Evolutionary conservation across 2,329 filamentous ascomycete genomes (phyloP).

Genomic region (Incumbomyces lentus): DNA sequence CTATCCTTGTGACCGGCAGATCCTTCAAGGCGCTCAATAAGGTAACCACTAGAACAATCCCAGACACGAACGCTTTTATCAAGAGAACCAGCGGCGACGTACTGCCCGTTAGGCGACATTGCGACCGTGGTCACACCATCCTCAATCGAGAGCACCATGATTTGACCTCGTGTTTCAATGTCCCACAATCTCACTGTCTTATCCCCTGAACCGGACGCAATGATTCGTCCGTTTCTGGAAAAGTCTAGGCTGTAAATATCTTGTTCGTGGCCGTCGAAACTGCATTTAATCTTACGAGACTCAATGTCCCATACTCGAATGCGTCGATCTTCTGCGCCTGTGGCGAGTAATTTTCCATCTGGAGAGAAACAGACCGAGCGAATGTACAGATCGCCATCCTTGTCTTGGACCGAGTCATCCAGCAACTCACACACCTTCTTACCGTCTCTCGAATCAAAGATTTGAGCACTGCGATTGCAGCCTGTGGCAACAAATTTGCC

Average conservation of each 20-base stretch:
- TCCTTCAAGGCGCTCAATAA: conserved; percentile 85
- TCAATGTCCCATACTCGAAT: conserved; percentile 96
- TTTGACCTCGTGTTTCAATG: conserved; percentile 71
- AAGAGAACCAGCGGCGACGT: conserved; percentile 85
- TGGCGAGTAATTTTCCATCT: conserved; percentile 85
- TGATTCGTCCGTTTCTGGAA: conserved; percentile 81
- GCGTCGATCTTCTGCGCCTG: conserved; percentile 93
- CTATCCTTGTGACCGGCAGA: conserved; percentile 93
- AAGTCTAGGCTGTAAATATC: conserved; percentile 98
- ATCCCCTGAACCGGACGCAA: conserved; percentile 91
- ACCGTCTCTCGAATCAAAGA: conserved; percentile 83
- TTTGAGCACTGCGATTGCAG: conserved; percentile 98
- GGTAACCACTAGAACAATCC: conserved; percentile 77
- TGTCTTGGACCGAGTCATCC: conserved; percentile 68
- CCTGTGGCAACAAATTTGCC: conserved; percentile 94
- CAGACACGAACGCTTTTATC: conserved; percentile 98
- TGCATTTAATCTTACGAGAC: conserved; percentile 72
- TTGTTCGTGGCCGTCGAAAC: conserved; percentile 94
- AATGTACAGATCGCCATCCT: conserved; percentile 90
- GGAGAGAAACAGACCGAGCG: conserved; percentile 97
- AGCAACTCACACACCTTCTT: conserved; percentile 82
- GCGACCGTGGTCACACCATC: conserved; percentile 96
- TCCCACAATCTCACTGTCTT: conserved; percentile 94
- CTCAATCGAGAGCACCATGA: conserved; percentile 81
- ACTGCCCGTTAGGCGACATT: conserved; percentile 89